Evolutionary conservation across 2,329 filamentous ascomycete genomes (phyloP).

Genomic region (Colletotrichum tanaceti): DNA sequence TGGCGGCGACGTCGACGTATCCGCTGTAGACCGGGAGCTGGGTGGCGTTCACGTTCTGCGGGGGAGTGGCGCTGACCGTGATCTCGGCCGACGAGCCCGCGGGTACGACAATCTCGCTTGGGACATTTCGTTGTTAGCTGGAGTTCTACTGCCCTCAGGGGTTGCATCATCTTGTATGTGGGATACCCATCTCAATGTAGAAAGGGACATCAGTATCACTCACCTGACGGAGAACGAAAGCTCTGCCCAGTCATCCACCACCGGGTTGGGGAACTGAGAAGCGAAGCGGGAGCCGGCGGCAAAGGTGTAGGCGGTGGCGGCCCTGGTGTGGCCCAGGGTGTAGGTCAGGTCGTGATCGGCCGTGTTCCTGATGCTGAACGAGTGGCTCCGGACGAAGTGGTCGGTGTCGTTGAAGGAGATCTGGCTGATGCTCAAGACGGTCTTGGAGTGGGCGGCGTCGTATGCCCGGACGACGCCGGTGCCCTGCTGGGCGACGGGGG

Average conservation of each 20-base stretch:
- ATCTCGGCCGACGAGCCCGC: conserved; percentile 45
- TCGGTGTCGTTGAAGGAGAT: conserved; percentile 60
- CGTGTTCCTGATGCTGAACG: conserved; percentile 55
- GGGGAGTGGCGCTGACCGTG: conserved; percentile 46
- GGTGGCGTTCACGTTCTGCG: conserved; percentile 44
- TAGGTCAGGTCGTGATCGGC: conserved; percentile 51
- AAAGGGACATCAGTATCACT: neutral
- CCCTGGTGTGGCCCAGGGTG: conserved; percentile 50
- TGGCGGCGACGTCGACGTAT: conserved; percentile 54
- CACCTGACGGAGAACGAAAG: conserved; percentile 38
- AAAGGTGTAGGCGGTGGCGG: conserved; percentile 54
- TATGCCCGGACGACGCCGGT: conserved; percentile 56
- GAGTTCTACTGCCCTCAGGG: no score
- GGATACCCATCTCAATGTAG: no score
- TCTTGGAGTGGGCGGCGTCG: conserved; percentile 54
- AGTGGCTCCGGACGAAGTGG: conserved; percentile 49
- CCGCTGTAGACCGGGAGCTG: conserved; percentile 57
- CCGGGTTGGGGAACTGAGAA: conserved; percentile 41
- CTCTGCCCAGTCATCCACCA: conserved; percentile 38
- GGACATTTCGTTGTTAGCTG: neutral
- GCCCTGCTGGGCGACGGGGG: conserved; percentile 56
- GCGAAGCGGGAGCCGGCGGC: conserved; percentile 16
- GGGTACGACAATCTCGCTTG: conserved; percentile 44
- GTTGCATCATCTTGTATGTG: no score
- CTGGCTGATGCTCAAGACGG: conserved; percentile 51